These are phyloP conservation scores for Picea abies DNA, from an alignment of 83 land plant genomes.

Conservation along the genomic window DNA sequence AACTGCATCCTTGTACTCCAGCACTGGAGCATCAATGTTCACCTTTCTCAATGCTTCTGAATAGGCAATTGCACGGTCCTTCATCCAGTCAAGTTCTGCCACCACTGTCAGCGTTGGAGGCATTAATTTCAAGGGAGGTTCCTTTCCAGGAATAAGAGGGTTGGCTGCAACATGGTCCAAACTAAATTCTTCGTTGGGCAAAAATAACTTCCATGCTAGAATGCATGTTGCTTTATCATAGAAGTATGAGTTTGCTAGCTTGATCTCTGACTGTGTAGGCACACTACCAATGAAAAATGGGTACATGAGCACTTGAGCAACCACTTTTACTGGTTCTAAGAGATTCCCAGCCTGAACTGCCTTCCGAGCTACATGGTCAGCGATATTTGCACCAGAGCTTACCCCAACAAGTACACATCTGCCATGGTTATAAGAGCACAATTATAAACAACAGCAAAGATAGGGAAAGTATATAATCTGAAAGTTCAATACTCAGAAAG, in stretches of 20 bases:
- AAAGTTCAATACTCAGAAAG: too few relatives aligned
- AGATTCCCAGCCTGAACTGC: slow-evolving; percentile 67
- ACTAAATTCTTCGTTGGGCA: slow-evolving; percentile 70
- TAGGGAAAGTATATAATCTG: too few relatives aligned
- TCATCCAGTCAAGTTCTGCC: slow-evolving; percentile 94
- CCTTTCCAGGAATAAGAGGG: slow-evolving; percentile 56
- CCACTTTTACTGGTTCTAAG: slow-evolving; percentile 75
- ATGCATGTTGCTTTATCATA: slow-evolving; percentile 78
- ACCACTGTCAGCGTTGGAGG: slow-evolving; percentile 84
- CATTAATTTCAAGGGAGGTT: slow-evolving; percentile 74
- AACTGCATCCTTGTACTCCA: too few relatives aligned
- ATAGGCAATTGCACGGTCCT: slow-evolving; percentile 84
- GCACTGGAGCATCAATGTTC: too few relatives aligned
- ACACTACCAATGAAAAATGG: slow-evolving; percentile 78
- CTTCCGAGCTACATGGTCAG: slow-evolving; percentile 74
- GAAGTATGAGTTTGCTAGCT: slow-evolving; percentile 82
- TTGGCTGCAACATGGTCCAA: slow-evolving; percentile 83
- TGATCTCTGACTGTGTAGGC: slow-evolving; percentile 83
- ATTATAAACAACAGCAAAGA: too few relatives aligned
- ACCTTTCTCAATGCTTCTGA: too few relatives aligned
- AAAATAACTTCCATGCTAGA: slow-evolving; percentile 80
- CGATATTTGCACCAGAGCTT: slow-evolving; percentile 86
- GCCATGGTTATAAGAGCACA: slow-evolving; percentile 5
- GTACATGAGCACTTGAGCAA: slow-evolving; percentile 85
- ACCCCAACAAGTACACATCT: slow-evolving; percentile 85